Base-by-base conservation (phyloP, 495 filamentous ascomycete genomes). In the Lepidopterella palustris region DNA sequence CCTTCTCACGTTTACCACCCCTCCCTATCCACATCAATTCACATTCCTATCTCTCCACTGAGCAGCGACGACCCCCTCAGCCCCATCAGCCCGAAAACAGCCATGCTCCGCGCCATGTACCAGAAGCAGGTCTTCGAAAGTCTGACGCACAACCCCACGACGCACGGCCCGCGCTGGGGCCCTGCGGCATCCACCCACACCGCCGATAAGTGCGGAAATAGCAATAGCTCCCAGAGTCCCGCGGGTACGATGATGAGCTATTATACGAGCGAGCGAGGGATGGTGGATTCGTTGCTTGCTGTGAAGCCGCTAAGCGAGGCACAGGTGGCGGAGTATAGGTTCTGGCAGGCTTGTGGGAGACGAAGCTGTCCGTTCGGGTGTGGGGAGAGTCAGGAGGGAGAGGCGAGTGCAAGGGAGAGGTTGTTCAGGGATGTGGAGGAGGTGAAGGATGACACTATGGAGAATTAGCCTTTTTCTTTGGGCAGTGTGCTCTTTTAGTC, bases 271-370 rank as follows among this genome's bases (percentile, higher is more conserved):
- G 29, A 57, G 42, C 64, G 64, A 6, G 4, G 45, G 18, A 40
- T 56, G 1, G 56, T 59, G 24, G 9, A 13, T 3, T 59, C 59
- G 3, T 32, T 66, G 15, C 39, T 66, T 20, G 64, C 60, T 9
- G 56, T 63, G 5, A 4, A 27, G 42, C 64, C 64, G 28, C 27
- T 66, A 3, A 25, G 18, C 35, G 64, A 66, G 56, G 53, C 56
- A 1, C 64, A 63, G 42, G 64, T 67, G 20, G 64, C 59, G 8
- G 64, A 67, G 28, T 67, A 67, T 39, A n/a, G 60, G 20, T 67
- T 67, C 25, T 67, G 64, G 64, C 28, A 57, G 23, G 60, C 59
- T 15, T 67, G 64, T 27, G 64, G 60, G 25, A 59, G 53, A 52
- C 26, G 60, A n/a, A 35, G 8, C 11, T 67, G 64, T 56, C 53